Evolutionary conservation across 106 monocot genomes (phyloP).

Genomic region (Dioscorea zingiberensis): DNA sequence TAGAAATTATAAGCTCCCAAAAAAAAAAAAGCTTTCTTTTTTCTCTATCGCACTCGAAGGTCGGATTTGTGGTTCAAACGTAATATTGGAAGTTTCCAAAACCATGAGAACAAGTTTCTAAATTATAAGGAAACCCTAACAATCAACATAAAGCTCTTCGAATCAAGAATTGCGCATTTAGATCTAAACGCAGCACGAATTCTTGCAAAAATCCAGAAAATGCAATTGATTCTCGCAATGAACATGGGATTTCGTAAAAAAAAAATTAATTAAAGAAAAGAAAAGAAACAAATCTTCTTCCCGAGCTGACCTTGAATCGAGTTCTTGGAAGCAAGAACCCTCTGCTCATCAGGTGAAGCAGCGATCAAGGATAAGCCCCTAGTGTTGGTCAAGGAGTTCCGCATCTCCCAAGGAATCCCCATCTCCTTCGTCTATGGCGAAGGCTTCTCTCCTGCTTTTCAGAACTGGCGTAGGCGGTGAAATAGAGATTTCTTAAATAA

Average conservation of each 20-base stretch:
- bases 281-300: not conserved
- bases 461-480: too few relatives aligned
- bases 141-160: not conserved
- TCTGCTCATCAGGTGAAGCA: constrained; percentile 11
- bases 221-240: not conserved
- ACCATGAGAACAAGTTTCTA: not conserved
- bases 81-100: too few relatives aligned
- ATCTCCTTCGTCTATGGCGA: not conserved
- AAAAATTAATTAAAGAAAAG: not conserved
- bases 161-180: not conserved
- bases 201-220: not conserved
- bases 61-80: not conserved
- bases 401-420: constrained; percentile 6
- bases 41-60: too few relatives aligned
- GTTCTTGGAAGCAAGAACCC: not conserved
- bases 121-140: not conserved
- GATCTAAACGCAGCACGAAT: not conserved
- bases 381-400: constrained; percentile 10
- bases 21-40: too few relatives aligned
- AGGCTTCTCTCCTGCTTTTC: too few relatives aligned
- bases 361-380: constrained; percentile 2
- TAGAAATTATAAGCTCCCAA: too few relatives aligned
- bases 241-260: not conserved
- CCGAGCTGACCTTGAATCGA: constrained; percentile 1
- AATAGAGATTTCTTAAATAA: too few relatives aligned